phyloP scores from a whole-genome alignment of 495 filamentous ascomycete species.

The Talaromyces borbonicus region DNA sequence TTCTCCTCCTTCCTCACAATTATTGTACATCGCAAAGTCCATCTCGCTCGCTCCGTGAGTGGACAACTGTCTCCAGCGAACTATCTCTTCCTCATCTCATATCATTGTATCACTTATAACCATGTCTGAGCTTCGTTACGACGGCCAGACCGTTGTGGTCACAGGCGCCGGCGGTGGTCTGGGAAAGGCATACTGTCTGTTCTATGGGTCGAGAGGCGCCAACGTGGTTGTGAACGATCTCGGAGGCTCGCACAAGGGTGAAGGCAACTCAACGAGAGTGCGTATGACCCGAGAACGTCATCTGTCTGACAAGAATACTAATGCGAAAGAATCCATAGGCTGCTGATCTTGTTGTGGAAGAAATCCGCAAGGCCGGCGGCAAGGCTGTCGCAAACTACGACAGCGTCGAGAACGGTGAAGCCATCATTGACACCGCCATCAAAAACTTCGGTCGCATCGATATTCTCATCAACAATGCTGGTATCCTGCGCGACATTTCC shows the following conservation, averaged over 20 bases:
- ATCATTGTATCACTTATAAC: conserved; percentile 11
- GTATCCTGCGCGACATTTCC: conserved; percentile 90
- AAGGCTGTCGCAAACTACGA: conserved; percentile 98
- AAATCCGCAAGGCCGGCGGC: conserved; percentile 85
- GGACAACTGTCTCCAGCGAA: too few relatives aligned
- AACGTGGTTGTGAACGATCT: conserved; percentile 98
- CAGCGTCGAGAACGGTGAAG: conserved; percentile 88
- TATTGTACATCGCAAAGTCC: background rate
- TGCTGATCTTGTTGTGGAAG: conserved; percentile 89
- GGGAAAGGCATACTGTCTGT: conserved; percentile 83
- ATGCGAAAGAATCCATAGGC: conserved; percentile 41
- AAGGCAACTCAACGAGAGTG: conserved; percentile 83
- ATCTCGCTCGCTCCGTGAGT: too few relatives aligned
- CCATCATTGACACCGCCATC: conserved; percentile 94
- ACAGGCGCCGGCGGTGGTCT: conserved; percentile 94
- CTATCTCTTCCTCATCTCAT: too few relatives aligned
- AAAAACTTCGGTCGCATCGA: conserved; percentile 88
- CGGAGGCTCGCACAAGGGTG: conserved; percentile 87
- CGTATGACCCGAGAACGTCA: too few relatives aligned
- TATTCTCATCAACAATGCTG: conserved; percentile 94
- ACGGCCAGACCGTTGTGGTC: conserved; percentile 94
- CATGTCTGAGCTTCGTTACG: conserved; percentile 81
- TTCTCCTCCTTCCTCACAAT: too few relatives aligned
- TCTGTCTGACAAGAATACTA: background rate
- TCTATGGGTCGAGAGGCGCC: conserved; percentile 86